Evolutionary conservation across 2,329 filamentous ascomycete genomes (phyloP), one percentile per base, ranked within the genome.

Genomic region (Hypocreales sp.): DNA sequence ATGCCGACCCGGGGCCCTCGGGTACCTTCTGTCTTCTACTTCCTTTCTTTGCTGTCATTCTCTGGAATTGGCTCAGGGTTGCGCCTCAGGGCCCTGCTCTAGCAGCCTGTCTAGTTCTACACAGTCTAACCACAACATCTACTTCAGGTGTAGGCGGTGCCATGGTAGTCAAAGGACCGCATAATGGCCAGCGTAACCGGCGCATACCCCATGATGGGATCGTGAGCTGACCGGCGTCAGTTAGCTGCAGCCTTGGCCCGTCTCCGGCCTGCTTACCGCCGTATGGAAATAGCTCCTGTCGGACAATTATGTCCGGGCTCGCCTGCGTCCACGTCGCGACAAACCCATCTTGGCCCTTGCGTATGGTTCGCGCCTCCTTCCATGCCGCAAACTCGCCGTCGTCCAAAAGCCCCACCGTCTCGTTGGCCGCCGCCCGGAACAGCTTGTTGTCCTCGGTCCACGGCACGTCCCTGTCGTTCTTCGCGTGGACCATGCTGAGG

Each of bases 381-480:
- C 55, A 57, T 3, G 44, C 42, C 3, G 49, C 45, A 26, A 64
- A 60, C 2, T 47, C 46, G 5, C 42, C 46, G 3, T 54, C 47
- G 17, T 51, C 50, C 7, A 56, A 27, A 1, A 41, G 40, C 5
- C 47, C 48, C 3, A 56, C 45, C 2, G 60, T 59, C 24, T 67
- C 66, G 28, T 61, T 62, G 2, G 67, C 67, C 0, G 73, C 68
- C 1, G 65, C 61, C 17, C 55, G 55, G 44, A 80, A 82, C 2
- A 81, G 51, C 37, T 58, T 61, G 39, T 76, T 66, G 23, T 73
- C 72, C 42, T 84, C 74, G 2, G 57, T 64, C 55, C 72, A 87
- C 0, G 80, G 74, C 33, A 95, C 93, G 40, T 93, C 82, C 32
- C 59, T 57, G 46, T 95, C 87, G 42, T 93, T 71, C 29, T 67